Conservation (phyloP, 805 yeast species). For the Candida boleticola region DNA sequence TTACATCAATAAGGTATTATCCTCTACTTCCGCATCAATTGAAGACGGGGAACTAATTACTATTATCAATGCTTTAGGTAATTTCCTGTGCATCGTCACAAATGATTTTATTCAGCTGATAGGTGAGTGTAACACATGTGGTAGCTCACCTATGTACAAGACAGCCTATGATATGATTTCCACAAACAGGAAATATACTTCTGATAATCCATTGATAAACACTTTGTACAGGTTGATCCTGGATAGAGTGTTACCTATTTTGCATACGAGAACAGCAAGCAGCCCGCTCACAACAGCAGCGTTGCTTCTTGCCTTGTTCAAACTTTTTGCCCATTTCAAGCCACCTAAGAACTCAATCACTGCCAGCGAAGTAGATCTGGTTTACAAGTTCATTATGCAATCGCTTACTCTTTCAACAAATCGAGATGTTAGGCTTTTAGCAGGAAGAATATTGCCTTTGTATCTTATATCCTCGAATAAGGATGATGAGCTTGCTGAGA, state of each 20-base stretch:
- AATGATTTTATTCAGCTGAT: constrained; percentile 31
- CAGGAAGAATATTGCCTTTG: constrained; percentile 54
- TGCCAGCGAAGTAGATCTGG: constrained; percentile 16
- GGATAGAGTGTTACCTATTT: constrained; percentile 12
- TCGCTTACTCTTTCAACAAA: constrained; percentile 39
- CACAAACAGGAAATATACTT: constrained; percentile 18
- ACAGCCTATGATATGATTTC: constrained; percentile 24
- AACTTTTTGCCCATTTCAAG: constrained; percentile 51
- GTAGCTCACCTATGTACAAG: constrained; percentile 20
- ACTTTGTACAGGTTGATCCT: constrained; percentile 23
- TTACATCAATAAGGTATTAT: constrained; percentile 12
- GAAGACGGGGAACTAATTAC: constrained; percentile 18
- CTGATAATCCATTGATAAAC: constrained; percentile 20
- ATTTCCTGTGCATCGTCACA: constrained; percentile 41
- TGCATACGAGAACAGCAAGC: neutral
- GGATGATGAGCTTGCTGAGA: constrained; percentile 37
- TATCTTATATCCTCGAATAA: constrained; percentile 36
- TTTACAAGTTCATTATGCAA: constrained; percentile 41
- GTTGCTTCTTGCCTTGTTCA: constrained; percentile 46
- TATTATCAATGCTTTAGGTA: constrained; percentile 38
- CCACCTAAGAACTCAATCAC: constrained; percentile 35
- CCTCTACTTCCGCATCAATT: constrained; percentile 7
- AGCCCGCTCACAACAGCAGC: constrained; percentile 32
- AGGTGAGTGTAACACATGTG: constrained; percentile 39
- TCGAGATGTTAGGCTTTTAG: constrained; percentile 55